Conservation (phyloP, 805 yeast genomes). For the Saccharomycopsis vini region DNA sequence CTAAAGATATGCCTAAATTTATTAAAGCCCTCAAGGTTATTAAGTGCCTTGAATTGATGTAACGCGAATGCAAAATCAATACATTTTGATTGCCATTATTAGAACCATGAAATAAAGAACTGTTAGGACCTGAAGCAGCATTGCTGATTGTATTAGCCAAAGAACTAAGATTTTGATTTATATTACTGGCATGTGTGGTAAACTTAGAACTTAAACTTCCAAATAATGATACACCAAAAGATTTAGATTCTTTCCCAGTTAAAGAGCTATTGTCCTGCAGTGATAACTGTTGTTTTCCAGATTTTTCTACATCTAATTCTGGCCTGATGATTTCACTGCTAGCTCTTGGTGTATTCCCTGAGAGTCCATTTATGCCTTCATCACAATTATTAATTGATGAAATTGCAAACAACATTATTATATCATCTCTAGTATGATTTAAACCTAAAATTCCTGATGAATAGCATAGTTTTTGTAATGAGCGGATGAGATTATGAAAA, state of each 20-base stretch:
- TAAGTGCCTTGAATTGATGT: constrained; percentile 57
- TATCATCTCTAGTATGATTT: constrained; percentile 47
- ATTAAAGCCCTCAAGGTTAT: constrained; percentile 70
- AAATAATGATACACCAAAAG: constrained; percentile 17
- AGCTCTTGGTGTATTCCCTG: not conserved
- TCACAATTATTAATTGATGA: constrained; percentile 36
- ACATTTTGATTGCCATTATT: not conserved
- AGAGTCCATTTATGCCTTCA: constrained; percentile 3
- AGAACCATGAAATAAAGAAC: constrained; percentile 1
- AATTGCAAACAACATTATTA: constrained; percentile 36
- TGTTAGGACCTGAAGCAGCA: constrained; percentile 7
- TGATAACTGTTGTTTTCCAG: not conserved
- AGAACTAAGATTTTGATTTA: constrained; percentile 8
- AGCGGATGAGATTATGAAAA: constrained; percentile 58
- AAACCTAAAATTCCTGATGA: constrained; percentile 70
- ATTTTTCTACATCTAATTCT: not conserved
- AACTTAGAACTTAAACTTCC: constrained; percentile 17
- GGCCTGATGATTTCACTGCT: constrained; percentile 1
- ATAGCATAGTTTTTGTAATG: constrained; percentile 75
- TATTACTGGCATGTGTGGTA: constrained; percentile 13
- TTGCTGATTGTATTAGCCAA: constrained; percentile 12
- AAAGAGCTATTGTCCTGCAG: not conserved
- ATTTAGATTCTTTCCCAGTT: constrained; percentile 3
- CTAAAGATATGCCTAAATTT: constrained; percentile 74
- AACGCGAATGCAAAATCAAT: constrained; percentile 30